Conservation (phyloP, 2,329 filamentous ascomycete species). For the Fusarium equiseti region DNA sequence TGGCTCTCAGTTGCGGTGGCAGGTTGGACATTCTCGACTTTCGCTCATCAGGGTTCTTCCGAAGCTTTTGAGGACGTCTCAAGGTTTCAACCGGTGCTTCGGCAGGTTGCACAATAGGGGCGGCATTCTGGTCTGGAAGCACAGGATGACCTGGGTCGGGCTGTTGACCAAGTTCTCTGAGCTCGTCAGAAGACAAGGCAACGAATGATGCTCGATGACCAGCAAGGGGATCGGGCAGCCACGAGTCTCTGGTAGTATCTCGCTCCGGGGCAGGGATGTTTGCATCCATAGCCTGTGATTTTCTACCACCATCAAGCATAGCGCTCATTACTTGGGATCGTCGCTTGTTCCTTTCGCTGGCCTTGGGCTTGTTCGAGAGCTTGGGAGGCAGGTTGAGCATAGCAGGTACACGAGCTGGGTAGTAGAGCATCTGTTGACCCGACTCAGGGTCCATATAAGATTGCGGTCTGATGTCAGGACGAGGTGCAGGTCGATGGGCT, state of each 20-base stretch:
- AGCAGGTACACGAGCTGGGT: slow-evolving; percentile 92
- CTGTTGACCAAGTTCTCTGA: slow-evolving; percentile 36
- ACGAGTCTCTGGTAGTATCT: slow-evolving; percentile 49
- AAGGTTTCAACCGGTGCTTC: slow-evolving; percentile 44
- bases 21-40: slow-evolving; percentile 60
- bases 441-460: slow-evolving; percentile 74
- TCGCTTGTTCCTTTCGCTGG: slow-evolving; percentile 73
- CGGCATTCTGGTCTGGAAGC: slow-evolving; percentile 30
- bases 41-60: slow-evolving; percentile 49
- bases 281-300: slow-evolving; percentile 39
- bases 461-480: slow-evolving; percentile 57
- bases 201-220: slow-evolving; percentile 54
- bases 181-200: slow-evolving; percentile 48
- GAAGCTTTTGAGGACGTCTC: slow-evolving; percentile 52
- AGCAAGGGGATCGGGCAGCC: slow-evolving; percentile 62
- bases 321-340: slow-evolving; percentile 78
- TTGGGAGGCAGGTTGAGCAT: slow-evolving; percentile 94
- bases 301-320: slow-evolving; percentile 57
- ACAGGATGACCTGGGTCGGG: slow-evolving; percentile 34
- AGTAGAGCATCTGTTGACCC: slow-evolving; percentile 88
- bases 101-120: slow-evolving; percentile 25
- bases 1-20: slow-evolving; percentile 89
- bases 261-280: slow-evolving; percentile 23
- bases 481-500: slow-evolving; percentile 46
- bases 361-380: slow-evolving; percentile 78